Evolutionary conservation across 371 early-diverging fungal species (phyloP), one percentile per base, ranked within the genome.

Genomic region (Thermomucor indicae-seudaticae): DNA sequence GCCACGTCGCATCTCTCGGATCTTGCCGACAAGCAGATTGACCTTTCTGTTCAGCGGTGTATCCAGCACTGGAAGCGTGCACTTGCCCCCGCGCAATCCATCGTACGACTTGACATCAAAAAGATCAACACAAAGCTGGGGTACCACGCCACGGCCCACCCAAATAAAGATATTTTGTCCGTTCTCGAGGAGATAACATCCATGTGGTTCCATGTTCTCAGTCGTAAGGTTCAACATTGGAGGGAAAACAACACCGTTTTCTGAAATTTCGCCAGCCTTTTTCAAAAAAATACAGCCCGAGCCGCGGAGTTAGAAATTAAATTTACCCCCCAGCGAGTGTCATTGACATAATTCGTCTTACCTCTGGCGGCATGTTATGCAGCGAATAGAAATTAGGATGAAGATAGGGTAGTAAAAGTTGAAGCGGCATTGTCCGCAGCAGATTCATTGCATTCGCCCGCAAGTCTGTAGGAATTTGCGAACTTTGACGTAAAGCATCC

Each of bases 331-430:
- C n/a, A n/a, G n/a, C n/a, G n/a, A n/a, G n/a, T n/a, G n/a, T n/a
- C n/a, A n/a, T n/a, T n/a, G n/a, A n/a, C n/a, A n/a, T n/a, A n/a
- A n/a, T n/a, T n/a, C n/a, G 17, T 28, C 69, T 67, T 47, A 79
- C 86, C 47, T 87, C 72, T 3, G 79, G 73, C 3, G 90, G 85
- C 78, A 97, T 78, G 39, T 80, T 80, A 49, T 97, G 95, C 47
- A 97, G 60, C 2, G 91, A 80, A 60, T 90, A 95, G 57, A 97
- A 82, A 12, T 85, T 83, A 23, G 96, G 88, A 50, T 83, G 75
- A 12, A 88, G 43, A 55, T 78, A 84, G 1, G 87, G 81, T 53
- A 85, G 80, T 55, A 86, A 65, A 42, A 88, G 60, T 57, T 96
- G 95, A 3, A 90, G 74, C 0, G 94, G 88, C 64, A 90, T 74